Base-by-base conservation (phyloP, 139 green algal genomes). In the Ulvella scutata region DNA sequence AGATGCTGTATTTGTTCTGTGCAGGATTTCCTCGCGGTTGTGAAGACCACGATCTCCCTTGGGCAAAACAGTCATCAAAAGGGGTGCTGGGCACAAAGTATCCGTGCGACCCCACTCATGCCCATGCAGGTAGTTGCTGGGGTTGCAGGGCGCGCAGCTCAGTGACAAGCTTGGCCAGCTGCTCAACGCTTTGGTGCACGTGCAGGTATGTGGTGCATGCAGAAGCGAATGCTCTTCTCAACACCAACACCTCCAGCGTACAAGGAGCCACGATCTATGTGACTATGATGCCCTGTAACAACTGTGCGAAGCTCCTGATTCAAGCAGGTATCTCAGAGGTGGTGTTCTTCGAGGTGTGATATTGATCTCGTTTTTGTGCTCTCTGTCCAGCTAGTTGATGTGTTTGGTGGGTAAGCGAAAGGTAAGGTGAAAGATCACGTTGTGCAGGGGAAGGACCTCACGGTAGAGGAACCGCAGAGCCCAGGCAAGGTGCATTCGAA, bases 271-370 rank as follows among this genome's bases (percentile, higher is more conserved):
- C 77, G 10, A 84, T 99, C 9, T 99, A 95, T 78, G 95, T 99
- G 23, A 99, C 95, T 28, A 93, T 99, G 87, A 98, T 97, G 74
- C 95, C 95, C 2, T 99, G 95, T 90, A 97, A 97, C 76, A 94
- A 99, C 83, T 99, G 95, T 84, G 91, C 95, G 72, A 99, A 99
- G 86, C 86, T 99, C 40, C 88, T 99, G 67, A 98, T 99, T 43
- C 94, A 98, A 80, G 89, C 91, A 23, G 93, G 93, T 61, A 92
- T 98, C 43, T 43, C 37, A 7, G 92, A 98, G 86, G 87, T 98
- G 1, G 82, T 97, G 7, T 96, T 86, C 62, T 85, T 93, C 62
- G 92, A 97, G 80, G 90, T 90, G 43, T 33, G 75, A 38, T 43
- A 31, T 43, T n/a, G n/a, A n/a, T n/a, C n/a, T n/a, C n/a, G n/a